phyloP scores from a whole-genome alignment of 176 grass and related monocot genomes.

The Avena atlantica region DNA sequence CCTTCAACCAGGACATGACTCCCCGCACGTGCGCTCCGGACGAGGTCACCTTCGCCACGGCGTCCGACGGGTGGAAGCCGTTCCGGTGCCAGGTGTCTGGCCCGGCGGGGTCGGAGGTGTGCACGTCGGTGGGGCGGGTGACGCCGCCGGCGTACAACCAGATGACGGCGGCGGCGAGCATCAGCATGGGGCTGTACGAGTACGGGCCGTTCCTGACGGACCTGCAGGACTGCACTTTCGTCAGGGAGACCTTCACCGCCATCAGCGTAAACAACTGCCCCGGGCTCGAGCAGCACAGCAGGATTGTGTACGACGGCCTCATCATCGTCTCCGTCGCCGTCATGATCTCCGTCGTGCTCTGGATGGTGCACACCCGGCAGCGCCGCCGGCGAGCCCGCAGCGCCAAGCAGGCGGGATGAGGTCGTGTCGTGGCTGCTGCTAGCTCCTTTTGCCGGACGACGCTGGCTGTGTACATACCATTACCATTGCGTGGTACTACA shows the following conservation, averaged over 20 bases:
- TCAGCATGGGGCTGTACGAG: slow-evolving; percentile 68
- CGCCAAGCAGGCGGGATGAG: slow-evolving; percentile 48
- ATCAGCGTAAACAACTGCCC: slow-evolving; percentile 77
- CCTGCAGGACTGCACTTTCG: slow-evolving; percentile 90
- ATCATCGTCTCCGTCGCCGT: slow-evolving; percentile 58
- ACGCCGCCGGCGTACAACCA: slow-evolving; percentile 70
- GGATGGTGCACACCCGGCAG: slow-evolving; percentile 78
- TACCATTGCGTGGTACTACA: neutral
- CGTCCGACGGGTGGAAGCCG: slow-evolving; percentile 70
- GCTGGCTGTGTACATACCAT: neutral
- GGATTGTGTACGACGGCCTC: slow-evolving; percentile 64
- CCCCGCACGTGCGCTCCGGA: slow-evolving; percentile 49
- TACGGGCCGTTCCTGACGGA: slow-evolving; percentile 78
- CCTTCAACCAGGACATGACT: slow-evolving; percentile 67
- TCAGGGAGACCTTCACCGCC: slow-evolving; percentile 69
- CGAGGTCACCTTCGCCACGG: slow-evolving; percentile 67
- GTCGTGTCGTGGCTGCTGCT: neutral
- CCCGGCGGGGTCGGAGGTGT: slow-evolving; percentile 54
- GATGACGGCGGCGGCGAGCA: slow-evolving; percentile 71
- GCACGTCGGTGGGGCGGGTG: slow-evolving; percentile 63
- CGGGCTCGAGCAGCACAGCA: slow-evolving; percentile 60
- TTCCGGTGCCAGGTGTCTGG: slow-evolving; percentile 57
- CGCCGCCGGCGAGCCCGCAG: slow-evolving; percentile 53
- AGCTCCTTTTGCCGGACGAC: neutral
- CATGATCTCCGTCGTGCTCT: slow-evolving; percentile 72